Percentiles rank a stretch among this genome's conserved stretches.
Conservation (phyloP, 768 basidiomycete genomes). For the Mycena pura region DNA sequence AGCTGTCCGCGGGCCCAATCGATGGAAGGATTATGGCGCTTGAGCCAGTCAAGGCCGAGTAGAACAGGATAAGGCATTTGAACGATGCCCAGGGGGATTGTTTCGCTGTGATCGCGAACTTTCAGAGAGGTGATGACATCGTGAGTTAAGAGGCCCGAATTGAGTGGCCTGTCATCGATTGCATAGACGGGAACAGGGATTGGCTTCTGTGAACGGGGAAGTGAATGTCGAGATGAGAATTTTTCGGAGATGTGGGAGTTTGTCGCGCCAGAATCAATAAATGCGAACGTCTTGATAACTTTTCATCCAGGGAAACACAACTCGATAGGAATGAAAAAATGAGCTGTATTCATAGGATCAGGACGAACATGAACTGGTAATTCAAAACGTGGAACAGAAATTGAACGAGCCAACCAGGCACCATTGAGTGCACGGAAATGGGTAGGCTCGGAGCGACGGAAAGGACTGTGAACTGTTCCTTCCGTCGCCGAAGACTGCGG, state of each 20-base stretch:
- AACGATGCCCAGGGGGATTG: constrained; percentile 37
- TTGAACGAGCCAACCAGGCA: constrained; percentile 24
- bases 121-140: constrained; percentile 39
- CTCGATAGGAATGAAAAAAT: constrained; percentile 38
- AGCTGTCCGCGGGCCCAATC: constrained; percentile 38
- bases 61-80: constrained; percentile 42
- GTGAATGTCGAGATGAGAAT: constrained; percentile 40
- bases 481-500: constrained; percentile 37
- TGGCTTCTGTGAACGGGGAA: constrained; percentile 38
- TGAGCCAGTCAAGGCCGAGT: constrained; percentile 46
- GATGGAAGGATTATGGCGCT: constrained; percentile 41
- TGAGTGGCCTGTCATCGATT: constrained; percentile 45
- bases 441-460: constrained; percentile 20
- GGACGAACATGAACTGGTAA: constrained; percentile 27
- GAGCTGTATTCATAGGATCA: constrained; percentile 24
- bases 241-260: constrained; percentile 43
- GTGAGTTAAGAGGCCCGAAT: constrained; percentile 48
- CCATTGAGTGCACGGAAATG: constrained; percentile 22
- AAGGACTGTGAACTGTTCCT: constrained; percentile 31
- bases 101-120: constrained; percentile 38
- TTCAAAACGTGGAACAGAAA: constrained; percentile 11
- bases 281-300: constrained; percentile 40
- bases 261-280: constrained; percentile 46
- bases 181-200: constrained; percentile 43
- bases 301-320: constrained; percentile 39